Conservation (phyloP, 73 alveolate species). For the Diophrys appendiculata region DNA sequence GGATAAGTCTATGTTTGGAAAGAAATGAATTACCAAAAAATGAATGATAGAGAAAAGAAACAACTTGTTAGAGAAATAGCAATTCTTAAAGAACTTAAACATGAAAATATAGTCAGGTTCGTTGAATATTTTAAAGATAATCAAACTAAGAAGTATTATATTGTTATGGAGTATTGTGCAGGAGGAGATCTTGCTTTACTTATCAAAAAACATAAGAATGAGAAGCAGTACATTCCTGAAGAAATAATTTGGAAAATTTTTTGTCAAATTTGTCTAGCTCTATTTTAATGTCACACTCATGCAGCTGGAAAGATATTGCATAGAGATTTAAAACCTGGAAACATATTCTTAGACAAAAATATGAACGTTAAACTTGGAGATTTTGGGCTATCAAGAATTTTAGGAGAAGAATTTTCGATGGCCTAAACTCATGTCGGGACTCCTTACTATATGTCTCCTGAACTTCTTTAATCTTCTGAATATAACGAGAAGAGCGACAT, state of each 20-base stretch:
- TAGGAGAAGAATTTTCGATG: conserved; percentile 80
- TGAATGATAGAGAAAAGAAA: conserved; percentile 92
- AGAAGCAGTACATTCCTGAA: conserved; percentile 88
- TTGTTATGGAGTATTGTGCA: conserved; percentile 93
- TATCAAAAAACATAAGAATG: conserved; percentile 84
- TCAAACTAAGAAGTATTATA: conserved; percentile 74
- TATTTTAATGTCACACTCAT: conserved; percentile 91
- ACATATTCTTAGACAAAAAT: conserved; percentile 83
- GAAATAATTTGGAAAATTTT: conserved; percentile 97
- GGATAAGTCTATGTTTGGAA: conserved; percentile 91
- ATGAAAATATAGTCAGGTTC: conserved; percentile 93
- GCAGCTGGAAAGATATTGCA: conserved; percentile 90
- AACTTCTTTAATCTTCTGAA: conserved; percentile 80
- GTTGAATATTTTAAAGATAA: conserved; percentile 58
- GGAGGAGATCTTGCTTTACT: conserved; percentile 93
- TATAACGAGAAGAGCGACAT: conserved; percentile 95
- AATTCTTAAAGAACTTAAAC: conserved; percentile 89
- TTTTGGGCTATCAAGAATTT: conserved; percentile 86
- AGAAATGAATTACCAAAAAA: conserved; percentile 91
- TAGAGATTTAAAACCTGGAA: conserved; percentile 94
- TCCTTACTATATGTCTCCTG: conserved; percentile 95
- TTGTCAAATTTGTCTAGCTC: conserved; percentile 89
- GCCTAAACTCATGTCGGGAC: conserved; percentile 97
- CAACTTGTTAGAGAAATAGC: conserved; percentile 91
- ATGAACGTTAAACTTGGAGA: conserved; percentile 94